Evolutionary conservation across 768 basidiomycete genomes (phyloP), one percentile per base, ranked within the genome.

Genomic region (Suillus placidus): DNA sequence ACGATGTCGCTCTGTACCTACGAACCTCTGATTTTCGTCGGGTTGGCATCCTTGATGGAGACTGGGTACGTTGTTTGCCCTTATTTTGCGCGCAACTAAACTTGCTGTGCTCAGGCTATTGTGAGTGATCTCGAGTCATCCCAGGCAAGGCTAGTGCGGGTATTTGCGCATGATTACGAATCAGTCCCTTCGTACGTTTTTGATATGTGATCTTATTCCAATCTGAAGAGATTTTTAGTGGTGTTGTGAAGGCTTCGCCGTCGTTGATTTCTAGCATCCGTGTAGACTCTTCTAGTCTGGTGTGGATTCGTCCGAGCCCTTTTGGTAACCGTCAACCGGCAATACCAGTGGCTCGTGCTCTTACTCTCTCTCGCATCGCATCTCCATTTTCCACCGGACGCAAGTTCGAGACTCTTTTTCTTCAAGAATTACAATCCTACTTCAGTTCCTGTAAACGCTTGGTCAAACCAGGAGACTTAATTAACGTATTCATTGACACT

Each of bases 291-390:
- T 55, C 68, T 47, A 65, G 65, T 20, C 67, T 72, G 52, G 74
- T 87, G 26, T 67, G 72, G 34, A 72, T 90, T 56, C 80, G 79
- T 4, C 75, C 85, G 5, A 87, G 85, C 66, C 87, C 90, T 6
- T 89, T 90, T 69, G 88, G 88, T 16, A 81, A 84, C 12, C 77
- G 80, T 6, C 77, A 80, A 62, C 89, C 89, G 35, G 76, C 82
- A 9, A 80, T 95, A 35, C 93, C 94, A 3, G 85, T 77, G 23
- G 95, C 94, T 8, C 80, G 79, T 62, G 79, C 85, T 1, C 78
- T 96, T 26, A 92, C 90, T 1, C 80, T 97, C 61, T 91, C 93
- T 2, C 87, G 93, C n/a, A 81, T 97, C 8, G 87, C 91, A 0
- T 92, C 93, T 0, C 88, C 92, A 1, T 77, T 88, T 63, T 87